Conservation (phyloP, 805 yeast species). For the Lipomyces yamadae region DNA sequence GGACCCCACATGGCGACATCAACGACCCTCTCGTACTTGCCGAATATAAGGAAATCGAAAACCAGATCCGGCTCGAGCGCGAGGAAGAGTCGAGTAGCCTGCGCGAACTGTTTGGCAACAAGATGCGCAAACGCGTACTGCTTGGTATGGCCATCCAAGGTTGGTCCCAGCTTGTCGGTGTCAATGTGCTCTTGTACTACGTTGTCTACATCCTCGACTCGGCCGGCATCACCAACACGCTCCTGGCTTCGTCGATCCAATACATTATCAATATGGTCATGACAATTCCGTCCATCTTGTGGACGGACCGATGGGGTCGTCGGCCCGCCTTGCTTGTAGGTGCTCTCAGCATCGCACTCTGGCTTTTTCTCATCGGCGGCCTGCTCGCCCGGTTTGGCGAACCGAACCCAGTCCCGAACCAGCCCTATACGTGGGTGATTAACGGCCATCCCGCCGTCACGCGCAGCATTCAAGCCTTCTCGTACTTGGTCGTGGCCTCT, state of each 20-base stretch:
- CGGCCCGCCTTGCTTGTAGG: constrained; percentile 66
- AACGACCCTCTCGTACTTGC: constrained; percentile 38
- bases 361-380: constrained; percentile 70
- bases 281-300: constrained; percentile 60
- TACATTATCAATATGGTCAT: constrained; percentile 55
- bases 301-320: constrained; percentile 68
- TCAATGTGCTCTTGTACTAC: constrained; percentile 55
- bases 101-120: constrained; percentile 24
- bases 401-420: constrained; percentile 51
- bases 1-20: constrained; percentile 39
- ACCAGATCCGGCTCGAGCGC: constrained; percentile 34
- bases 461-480: constrained; percentile 54
- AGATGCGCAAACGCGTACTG: constrained; percentile 39
- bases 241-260: constrained; percentile 51
- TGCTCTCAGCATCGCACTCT: constrained; percentile 63
- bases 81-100: constrained; percentile 25
- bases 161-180: constrained; percentile 50
- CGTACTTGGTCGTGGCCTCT: constrained; percentile 61
- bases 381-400: constrained; percentile 57
- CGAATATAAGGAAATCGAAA: constrained; percentile 37
- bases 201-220: constrained; percentile 54
- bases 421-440: constrained; percentile 50
- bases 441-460: constrained; percentile 60
- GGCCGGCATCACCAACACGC: constrained; percentile 56
- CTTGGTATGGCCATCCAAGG: constrained; percentile 47